Conservation (phyloP, 257 asterid species). For the Ligustrum vulgare region DNA sequence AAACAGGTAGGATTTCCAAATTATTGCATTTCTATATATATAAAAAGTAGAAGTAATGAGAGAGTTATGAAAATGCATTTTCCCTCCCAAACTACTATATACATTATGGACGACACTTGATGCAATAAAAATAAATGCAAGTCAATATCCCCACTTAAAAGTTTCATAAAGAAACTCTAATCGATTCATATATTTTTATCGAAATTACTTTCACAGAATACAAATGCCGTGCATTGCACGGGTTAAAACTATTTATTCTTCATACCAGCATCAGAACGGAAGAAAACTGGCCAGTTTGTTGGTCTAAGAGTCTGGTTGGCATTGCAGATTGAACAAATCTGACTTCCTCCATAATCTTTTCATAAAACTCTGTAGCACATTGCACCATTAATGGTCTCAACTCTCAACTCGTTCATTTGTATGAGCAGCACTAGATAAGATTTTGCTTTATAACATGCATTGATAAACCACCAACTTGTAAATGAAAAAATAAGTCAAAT, state of each 20-base stretch:
- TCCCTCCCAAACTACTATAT: no score
- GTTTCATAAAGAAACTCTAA: no score
- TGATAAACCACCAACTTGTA: slow-evolving; percentile 13
- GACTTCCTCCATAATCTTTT: background rate
- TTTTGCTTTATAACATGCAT: slow-evolving; percentile 80
- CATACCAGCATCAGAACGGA: background rate
- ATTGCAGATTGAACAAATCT: background rate
- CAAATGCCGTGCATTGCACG: no score
- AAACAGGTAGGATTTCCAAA: background rate
- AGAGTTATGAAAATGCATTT: no score
- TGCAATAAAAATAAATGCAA: no score
- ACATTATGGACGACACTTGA: no score
- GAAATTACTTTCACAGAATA: no score
- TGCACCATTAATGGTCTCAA: slow-evolving; percentile 62
- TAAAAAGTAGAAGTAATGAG: no score
- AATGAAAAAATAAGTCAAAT: background rate
- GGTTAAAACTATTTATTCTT: no score
- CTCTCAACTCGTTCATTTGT: slow-evolving; percentile 51
- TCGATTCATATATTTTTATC: no score
- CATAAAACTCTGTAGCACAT: slow-evolving; percentile 55
- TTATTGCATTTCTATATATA: no score
- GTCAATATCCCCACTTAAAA: no score
- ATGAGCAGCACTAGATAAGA: slow-evolving; percentile 69
- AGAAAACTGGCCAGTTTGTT: background rate
- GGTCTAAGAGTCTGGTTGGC: background rate